Evolutionary conservation across 352 stramenopile genomes (phyloP).

Genomic region (Elongisporangium anandrum): DNA sequence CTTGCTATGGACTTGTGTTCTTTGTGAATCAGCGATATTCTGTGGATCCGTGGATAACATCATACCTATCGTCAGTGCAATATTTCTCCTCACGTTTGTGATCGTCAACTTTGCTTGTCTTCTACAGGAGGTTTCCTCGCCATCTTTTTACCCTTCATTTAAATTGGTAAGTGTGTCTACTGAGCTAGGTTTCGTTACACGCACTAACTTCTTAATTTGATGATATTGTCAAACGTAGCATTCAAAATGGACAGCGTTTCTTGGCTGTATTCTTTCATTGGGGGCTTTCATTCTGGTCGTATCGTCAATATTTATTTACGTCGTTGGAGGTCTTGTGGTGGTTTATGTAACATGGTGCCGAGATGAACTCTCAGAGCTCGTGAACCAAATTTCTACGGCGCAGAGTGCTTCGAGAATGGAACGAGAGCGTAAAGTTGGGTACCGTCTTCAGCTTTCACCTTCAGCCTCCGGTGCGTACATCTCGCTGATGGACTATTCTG

Average conservation of each 20-base stretch:
- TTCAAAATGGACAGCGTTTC: slow-evolving; percentile 42
- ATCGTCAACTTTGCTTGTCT: slow-evolving; percentile 55
- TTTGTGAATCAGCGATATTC: slow-evolving; percentile 25
- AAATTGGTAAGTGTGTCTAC: slow-evolving; percentile 32
- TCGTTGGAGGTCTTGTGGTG: slow-evolving; percentile 16
- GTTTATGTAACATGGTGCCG: slow-evolving; percentile 8
- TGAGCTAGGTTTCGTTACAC: neutral
- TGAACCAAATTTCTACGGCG: neutral
- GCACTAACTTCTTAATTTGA: neutral
- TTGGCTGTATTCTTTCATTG: slow-evolving; percentile 36
- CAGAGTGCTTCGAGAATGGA: neutral
- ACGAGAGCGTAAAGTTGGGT: neutral
- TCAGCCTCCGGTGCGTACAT: neutral
- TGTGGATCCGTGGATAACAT: slow-evolving; percentile 37
- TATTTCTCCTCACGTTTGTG: slow-evolving; percentile 42
- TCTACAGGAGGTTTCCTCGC: slow-evolving; percentile 40
- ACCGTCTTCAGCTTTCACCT: slow-evolving; percentile 4
- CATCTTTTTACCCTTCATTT: slow-evolving; percentile 31
- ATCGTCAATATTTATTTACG: slow-evolving; percentile 28
- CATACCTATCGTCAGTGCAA: slow-evolving; percentile 34
- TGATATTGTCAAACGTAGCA: slow-evolving; percentile 24
- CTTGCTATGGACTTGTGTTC: slow-evolving; percentile 17
- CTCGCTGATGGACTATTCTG: slow-evolving; percentile 2
- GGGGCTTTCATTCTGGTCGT: slow-evolving; percentile 39
- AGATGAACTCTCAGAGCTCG: neutral